Conservation (phyloP, 2,329 filamentous ascomycete genomes). For the Coniosporium tulheliwenetii region DNA sequence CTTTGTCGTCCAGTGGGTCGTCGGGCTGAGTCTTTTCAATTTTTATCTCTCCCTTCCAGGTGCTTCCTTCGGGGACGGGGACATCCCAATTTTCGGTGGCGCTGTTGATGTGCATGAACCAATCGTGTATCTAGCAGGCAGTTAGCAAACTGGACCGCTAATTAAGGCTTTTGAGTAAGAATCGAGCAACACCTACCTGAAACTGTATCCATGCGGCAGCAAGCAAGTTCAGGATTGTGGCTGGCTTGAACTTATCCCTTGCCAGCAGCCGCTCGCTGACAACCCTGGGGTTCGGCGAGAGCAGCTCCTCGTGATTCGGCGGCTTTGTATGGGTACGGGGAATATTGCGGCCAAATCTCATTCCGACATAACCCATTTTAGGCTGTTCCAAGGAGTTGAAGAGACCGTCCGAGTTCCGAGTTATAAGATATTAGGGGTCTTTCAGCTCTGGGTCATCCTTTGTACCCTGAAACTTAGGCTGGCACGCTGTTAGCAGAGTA, state of each 20-base stretch:
- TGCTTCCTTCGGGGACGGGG: conserved; percentile 18
- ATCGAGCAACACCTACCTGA: too few species aligned
- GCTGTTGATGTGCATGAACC: conserved; percentile 17
- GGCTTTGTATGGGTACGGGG: conserved; percentile 18
- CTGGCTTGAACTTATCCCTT: conserved; percentile 27
- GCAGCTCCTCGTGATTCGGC: conserved; percentile 25
- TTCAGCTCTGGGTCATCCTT: conserved; percentile 11
- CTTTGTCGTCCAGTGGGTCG: conserved; percentile 17
- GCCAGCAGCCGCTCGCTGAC: conserved; percentile 27
- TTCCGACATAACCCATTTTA: conserved; percentile 28
- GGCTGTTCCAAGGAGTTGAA: conserved; percentile 26
- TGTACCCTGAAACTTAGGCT: conserved; percentile 20
- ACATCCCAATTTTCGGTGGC: conserved; percentile 15
- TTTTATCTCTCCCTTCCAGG: conserved; percentile 22
- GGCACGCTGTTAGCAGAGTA: too few species aligned
- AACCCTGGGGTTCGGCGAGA: conserved; percentile 27
- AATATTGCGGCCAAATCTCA: conserved; percentile 31
- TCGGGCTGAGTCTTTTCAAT: conserved; percentile 21
- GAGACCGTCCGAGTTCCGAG: conserved; percentile 28
- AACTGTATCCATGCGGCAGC: conserved; percentile 36
- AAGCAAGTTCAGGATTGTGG: conserved; percentile 28
- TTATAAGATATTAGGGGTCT: conserved; percentile 16
- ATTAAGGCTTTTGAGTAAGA: too few species aligned
- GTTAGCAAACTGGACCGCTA: too few species aligned
- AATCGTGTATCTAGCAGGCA: too few species aligned